Evolutionary conservation across 1,139 yeast species (phyloP).

Genomic region (Wickerhamiella pararugosa): DNA sequence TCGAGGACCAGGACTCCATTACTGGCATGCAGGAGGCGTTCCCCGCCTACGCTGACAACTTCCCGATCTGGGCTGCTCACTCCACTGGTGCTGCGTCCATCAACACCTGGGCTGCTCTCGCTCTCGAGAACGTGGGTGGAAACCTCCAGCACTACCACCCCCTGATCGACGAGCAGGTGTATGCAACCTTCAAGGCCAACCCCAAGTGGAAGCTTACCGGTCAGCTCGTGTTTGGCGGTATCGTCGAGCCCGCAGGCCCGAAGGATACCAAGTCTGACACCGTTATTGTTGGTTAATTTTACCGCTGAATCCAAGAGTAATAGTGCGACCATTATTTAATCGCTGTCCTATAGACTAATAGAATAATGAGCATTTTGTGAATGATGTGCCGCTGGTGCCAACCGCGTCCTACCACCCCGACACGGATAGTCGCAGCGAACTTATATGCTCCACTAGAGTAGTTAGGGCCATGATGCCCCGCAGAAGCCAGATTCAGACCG

Average conservation of each 20-base stretch:
- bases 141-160: conserved; percentile 36
- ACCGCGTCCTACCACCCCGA: too few relatives aligned
- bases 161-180: conserved; percentile 27
- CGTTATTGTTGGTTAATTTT: background rate
- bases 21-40: conserved; percentile 28
- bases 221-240: conserved; percentile 33
- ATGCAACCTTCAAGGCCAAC: conserved; percentile 27
- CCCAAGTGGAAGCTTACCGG: conserved; percentile 30
- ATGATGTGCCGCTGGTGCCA: too few relatives aligned
- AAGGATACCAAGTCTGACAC: background rate
- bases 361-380: too few relatives aligned
- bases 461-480: too few relatives aligned
- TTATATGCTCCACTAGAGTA: too few relatives aligned
- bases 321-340: too few relatives aligned
- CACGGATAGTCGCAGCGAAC: too few relatives aligned
- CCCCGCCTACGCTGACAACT: conserved; percentile 28
- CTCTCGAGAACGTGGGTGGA: conserved; percentile 31
- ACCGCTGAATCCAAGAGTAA: too few relatives aligned
- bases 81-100: conserved; percentile 34
- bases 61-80: conserved; percentile 33
- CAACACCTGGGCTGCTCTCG: conserved; percentile 32
- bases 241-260: conserved; percentile 17
- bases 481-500: too few relatives aligned
- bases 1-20: conserved; percentile 28
- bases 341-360: too few relatives aligned